Conservation (phyloP, 495 filamentous ascomycete species). For the Daldinia caldariorum region DNA sequence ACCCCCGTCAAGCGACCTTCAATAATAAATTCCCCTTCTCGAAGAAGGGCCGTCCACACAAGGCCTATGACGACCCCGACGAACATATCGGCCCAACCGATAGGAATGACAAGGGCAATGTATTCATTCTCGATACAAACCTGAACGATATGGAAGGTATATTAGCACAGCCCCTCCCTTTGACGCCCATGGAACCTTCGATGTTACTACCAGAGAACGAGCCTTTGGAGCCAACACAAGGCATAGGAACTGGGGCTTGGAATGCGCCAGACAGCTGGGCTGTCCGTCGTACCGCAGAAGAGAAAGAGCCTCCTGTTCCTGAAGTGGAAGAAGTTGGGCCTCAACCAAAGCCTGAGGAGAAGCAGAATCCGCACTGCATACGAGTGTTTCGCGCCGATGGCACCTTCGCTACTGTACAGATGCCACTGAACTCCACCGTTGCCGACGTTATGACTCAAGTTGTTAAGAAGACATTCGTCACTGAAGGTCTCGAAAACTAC, state of each 20-base stretch:
- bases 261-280: constrained; percentile 95
- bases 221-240: constrained; percentile 45
- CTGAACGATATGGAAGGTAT: constrained; percentile 87
- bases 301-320: constrained; percentile 53
- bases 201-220: constrained; percentile 60
- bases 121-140: constrained; percentile 83
- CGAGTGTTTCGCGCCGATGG: constrained; percentile 94
- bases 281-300: constrained; percentile 74
- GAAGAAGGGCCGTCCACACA: constrained; percentile 55
- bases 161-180: constrained; percentile 68
- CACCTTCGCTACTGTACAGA: constrained; percentile 90
- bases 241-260: constrained; percentile 67
- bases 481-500: constrained; percentile 90
- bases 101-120: constrained; percentile 53
- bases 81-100: constrained; percentile 59
- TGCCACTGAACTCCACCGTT: constrained; percentile 82
- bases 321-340: constrained; percentile 72
- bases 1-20: constrained; percentile 65
- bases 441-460: constrained; percentile 83
- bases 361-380: constrained; percentile 80
- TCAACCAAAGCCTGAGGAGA: constrained; percentile 70
- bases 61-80: constrained; percentile 55
- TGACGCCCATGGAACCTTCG: constrained; percentile 68
- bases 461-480: constrained; percentile 88
- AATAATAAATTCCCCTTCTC: constrained; percentile 65